Conservation (phyloP, 176 grass and related monocot genomes). For the Melocanna baccifera region DNA sequence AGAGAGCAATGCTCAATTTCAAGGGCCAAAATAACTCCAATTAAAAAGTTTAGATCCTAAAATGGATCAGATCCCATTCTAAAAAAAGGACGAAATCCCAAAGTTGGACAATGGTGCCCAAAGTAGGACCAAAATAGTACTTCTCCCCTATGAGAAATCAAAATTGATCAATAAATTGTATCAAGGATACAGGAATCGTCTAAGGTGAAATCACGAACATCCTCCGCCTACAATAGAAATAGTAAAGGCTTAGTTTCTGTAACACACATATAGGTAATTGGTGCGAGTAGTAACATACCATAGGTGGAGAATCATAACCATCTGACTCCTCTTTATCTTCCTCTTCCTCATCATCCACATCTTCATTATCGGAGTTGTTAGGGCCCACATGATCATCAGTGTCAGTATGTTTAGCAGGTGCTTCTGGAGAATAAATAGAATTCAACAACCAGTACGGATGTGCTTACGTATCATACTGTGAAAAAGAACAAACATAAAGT, state of each 20-base stretch:
- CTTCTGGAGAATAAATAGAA: conserved; percentile 31
- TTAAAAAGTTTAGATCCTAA: neutral
- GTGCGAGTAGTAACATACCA: conserved; percentile 33
- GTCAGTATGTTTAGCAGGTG: conserved; percentile 20
- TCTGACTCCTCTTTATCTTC: conserved; percentile 52
- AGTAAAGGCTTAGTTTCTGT: conserved; percentile 23
- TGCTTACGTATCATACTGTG: neutral
- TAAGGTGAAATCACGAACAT: conserved; percentile 41
- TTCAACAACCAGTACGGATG: conserved; percentile 3
- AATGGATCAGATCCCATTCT: neutral
- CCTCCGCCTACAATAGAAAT: conserved; percentile 35
- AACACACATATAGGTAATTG: neutral
- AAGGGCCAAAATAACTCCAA: neutral
- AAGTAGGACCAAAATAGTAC: neutral
- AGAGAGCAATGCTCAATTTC: neutral
- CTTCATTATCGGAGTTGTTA: conserved; percentile 51
- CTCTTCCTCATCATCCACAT: conserved; percentile 64
- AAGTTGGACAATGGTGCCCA: neutral
- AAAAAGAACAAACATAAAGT: conserved; percentile 4
- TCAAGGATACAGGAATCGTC: conserved; percentile 55
- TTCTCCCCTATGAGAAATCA: neutral
- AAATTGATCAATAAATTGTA: neutral
- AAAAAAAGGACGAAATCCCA: neutral
- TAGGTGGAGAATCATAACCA: conserved; percentile 54
- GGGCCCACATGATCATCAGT: conserved; percentile 43